Conservation (phyloP, 345 rosid species). For the Cardiospermum halicacabum region DNA sequence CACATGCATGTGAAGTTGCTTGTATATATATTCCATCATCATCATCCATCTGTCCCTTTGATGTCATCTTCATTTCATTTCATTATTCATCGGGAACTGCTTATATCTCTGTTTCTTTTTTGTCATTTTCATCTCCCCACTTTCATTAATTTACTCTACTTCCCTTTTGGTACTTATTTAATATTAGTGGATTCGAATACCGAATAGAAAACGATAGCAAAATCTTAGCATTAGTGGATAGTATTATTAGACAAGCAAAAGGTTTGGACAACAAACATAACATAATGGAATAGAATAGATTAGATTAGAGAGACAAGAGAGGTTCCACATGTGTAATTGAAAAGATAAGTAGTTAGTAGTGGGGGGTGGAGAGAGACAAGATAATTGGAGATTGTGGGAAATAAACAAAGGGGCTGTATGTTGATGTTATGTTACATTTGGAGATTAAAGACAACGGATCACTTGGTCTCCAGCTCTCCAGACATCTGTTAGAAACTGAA, state of each 20-base stretch:
- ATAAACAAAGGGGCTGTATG: slow-evolving; percentile 3
- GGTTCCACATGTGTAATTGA: background rate
- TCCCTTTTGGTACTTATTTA: too few species aligned
- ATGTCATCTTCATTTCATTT: slow-evolving; percentile 18
- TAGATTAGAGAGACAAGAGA: too few species aligned
- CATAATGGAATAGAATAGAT: too few species aligned
- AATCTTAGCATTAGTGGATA: too few species aligned
- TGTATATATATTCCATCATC: slow-evolving; percentile 10
- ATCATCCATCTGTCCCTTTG: slow-evolving; percentile 17
- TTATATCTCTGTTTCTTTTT: background rate
- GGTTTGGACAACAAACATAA: too few species aligned
- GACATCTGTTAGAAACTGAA: slow-evolving; percentile 17
- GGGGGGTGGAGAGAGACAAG: background rate
- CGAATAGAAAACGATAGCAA: too few species aligned
- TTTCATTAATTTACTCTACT: too few species aligned
- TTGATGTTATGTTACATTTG: background rate
- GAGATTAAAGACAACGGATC: slow-evolving; percentile 22
- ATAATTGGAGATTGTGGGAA: background rate
- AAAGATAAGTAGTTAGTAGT: background rate
- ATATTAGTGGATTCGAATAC: too few species aligned
- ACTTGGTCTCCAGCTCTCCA: slow-evolving; percentile 37
- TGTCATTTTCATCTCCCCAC: slow-evolving; percentile 8
- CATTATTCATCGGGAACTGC: slow-evolving; percentile 18
- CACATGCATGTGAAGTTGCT: slow-evolving; percentile 27
- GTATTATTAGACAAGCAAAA: too few species aligned